A percentile compares a stretch with the other conserved stretches of the same genome.
Conservation (phyloP, 176 grass and related monocot genomes). For the Bromus sterilis region DNA sequence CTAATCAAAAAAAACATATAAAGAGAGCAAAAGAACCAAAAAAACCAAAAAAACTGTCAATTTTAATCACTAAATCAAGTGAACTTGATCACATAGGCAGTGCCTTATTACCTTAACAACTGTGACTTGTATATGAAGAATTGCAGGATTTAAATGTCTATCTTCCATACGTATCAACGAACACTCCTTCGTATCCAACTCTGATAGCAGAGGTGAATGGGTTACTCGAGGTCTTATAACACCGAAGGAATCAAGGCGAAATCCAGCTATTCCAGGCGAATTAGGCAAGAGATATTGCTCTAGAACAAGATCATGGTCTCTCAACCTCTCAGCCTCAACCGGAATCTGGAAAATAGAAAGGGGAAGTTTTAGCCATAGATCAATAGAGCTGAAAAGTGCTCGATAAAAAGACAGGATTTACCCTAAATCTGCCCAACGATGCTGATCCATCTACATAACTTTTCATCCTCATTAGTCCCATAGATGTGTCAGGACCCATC, state of each 20-base stretch:
- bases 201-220: slow-evolving; percentile 63
- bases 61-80: slow-evolving; percentile 4
- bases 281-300: slow-evolving; percentile 83
- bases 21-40: not conserved
- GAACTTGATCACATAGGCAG: not conserved
- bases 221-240: slow-evolving; percentile 70
- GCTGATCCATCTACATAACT: slow-evolving; percentile 67
- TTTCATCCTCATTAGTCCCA: slow-evolving; percentile 71
- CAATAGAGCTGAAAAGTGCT: slow-evolving; percentile 8
- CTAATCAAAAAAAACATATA: slow-evolving; percentile 5
- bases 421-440: slow-evolving; percentile 76
- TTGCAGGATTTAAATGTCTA: slow-evolving; percentile 58
- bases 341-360: slow-evolving; percentile 56
- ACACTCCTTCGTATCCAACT: slow-evolving; percentile 40
- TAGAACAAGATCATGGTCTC: slow-evolving; percentile 79
- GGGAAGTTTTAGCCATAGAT: slow-evolving; percentile 19
- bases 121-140: slow-evolving; percentile 84
- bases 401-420: slow-evolving; percentile 30
- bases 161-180: slow-evolving; percentile 67
- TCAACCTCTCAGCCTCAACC: slow-evolving; percentile 70
- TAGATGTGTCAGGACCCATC: slow-evolving; percentile 48
- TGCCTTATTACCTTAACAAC: slow-evolving; percentile 65
- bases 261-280: slow-evolving; percentile 85
- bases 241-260: slow-evolving; percentile 85
- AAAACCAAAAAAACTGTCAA: slow-evolving; percentile 15